Percentiles rank a stretch among this genome's conserved stretches.
These are phyloP conservation scores for Halteria grandinella DNA, from an alignment of 73 alveolate genomes.

Conservation along the genomic window DNA sequence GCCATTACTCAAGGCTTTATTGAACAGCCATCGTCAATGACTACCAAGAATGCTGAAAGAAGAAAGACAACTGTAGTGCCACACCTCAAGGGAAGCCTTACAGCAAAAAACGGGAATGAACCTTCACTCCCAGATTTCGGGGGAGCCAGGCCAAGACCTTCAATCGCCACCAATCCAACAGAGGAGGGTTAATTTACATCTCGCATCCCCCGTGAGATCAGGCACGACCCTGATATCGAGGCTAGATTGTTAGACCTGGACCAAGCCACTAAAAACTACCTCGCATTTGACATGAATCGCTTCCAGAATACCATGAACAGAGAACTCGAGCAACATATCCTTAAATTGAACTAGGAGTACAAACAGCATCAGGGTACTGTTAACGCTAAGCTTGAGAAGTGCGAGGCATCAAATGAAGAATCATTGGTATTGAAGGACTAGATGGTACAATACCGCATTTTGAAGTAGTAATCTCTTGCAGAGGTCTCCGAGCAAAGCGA, in stretches of 20 bases:
- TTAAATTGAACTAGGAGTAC: neutral
- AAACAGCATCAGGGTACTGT: neutral
- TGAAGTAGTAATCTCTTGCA: neutral
- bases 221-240: constrained; percentile 5
- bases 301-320: neutral
- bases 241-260: neutral
- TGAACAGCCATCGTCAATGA: too few relatives aligned
- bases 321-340: constrained; percentile 3
- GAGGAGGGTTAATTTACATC: too few relatives aligned
- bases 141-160: too few relatives aligned
- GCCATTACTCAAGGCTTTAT: too few relatives aligned
- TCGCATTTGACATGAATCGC: constrained; percentile 6
- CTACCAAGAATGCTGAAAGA: too few relatives aligned
- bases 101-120: too few relatives aligned
- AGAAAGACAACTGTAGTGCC: too few relatives aligned
- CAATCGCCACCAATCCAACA: too few relatives aligned
- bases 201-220: too few relatives aligned
- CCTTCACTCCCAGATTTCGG: too few relatives aligned
- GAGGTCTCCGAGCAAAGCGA: constrained; percentile 9
- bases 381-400: neutral
- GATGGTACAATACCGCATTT: neutral
- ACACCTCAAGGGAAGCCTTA: too few relatives aligned
- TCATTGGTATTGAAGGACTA: constrained; percentile 14
- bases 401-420: neutral
- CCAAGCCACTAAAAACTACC: neutral